phyloP scores from a whole-genome alignment of 2,329 filamentous ascomycete genomes.

The Colletotrichum magnum region DNA sequence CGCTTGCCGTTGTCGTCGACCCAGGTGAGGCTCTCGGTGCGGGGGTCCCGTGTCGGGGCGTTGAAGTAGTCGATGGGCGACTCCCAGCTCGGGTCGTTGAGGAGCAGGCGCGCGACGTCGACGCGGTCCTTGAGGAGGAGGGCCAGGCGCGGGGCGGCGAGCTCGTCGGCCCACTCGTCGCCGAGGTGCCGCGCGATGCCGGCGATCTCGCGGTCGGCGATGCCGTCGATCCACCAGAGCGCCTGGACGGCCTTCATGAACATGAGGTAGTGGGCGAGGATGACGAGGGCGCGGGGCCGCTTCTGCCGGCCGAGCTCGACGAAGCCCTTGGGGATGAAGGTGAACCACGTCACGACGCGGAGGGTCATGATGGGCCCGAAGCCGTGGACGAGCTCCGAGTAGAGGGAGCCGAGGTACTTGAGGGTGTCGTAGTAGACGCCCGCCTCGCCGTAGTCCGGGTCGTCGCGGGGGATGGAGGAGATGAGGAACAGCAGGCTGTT shows the following conservation, averaged over 20 bases:
- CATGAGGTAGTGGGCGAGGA: slow-evolving; percentile 66
- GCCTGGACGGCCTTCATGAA: slow-evolving; percentile 61
- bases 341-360: slow-evolving; percentile 68
- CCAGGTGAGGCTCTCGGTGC: slow-evolving; percentile 36
- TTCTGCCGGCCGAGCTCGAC: slow-evolving; percentile 58
- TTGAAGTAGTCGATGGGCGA: slow-evolving; percentile 43
- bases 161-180: slow-evolving; percentile 55
- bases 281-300: slow-evolving; percentile 63
- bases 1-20: slow-evolving; percentile 41
- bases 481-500: slow-evolving; percentile 65
- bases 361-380: slow-evolving; percentile 61
- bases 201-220: slow-evolving; percentile 61
- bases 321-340: slow-evolving; percentile 62
- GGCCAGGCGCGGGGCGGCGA: slow-evolving; percentile 59
- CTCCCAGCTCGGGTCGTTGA: slow-evolving; percentile 60
- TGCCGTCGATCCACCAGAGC: slow-evolving; percentile 66
- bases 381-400: slow-evolving; percentile 61
- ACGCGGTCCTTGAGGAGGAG: slow-evolving; percentile 50
- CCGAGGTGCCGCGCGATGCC: slow-evolving; percentile 59
- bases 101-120: slow-evolving; percentile 58
- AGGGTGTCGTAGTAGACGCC: slow-evolving; percentile 62
- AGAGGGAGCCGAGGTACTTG: slow-evolving; percentile 66
- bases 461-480: slow-evolving; percentile 57
- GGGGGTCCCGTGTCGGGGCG: slow-evolving; percentile 13
- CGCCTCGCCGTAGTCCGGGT: slow-evolving; percentile 57